Percentiles rank a stretch among this genome's conserved stretches.
phyloP scores from a whole-genome alignment of 2,329 filamentous ascomycete genomes.

The Talaromyces sp. region DNA sequence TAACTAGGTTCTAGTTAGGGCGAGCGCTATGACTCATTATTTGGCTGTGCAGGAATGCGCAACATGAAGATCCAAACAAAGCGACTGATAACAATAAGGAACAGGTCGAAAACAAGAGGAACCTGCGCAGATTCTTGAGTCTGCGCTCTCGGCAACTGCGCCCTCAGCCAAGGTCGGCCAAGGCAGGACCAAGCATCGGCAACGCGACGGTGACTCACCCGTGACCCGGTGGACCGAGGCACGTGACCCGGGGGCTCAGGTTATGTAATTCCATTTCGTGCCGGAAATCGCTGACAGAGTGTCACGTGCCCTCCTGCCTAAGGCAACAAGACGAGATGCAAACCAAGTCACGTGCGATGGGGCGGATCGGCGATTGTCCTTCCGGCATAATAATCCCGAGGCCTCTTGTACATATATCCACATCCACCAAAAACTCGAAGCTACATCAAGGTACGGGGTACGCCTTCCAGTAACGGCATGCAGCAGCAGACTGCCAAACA shows the following conservation, averaged over 20 bases:
- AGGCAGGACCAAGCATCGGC: background rate
- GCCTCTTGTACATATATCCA: no score
- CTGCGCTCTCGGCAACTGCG: background rate
- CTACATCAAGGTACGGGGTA: no score
- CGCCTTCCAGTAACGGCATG: background rate
- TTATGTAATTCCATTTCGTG: background rate
- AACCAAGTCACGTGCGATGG: background rate
- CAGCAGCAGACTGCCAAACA: background rate
- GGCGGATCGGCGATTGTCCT: no score
- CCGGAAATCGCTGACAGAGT: no score
- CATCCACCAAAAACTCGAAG: background rate
- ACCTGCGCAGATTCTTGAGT: background rate
- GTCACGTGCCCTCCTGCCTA: background rate
- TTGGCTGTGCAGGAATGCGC: background rate
- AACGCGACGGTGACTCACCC: background rate
- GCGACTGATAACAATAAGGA: background rate
- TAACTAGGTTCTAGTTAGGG: background rate
- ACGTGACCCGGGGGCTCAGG: background rate
- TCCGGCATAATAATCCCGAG: no score
- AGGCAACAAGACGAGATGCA: background rate
- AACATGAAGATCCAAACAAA: background rate
- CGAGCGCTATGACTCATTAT: background rate
- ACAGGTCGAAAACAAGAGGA: background rate
- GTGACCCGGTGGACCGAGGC: background rate
- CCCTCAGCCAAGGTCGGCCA: background rate